Percentiles rank a stretch among this genome's conserved stretches.
phyloP scores from a whole-genome alignment of 1,284 basidiomycete genomes.

The Serendipita sp. region DNA sequence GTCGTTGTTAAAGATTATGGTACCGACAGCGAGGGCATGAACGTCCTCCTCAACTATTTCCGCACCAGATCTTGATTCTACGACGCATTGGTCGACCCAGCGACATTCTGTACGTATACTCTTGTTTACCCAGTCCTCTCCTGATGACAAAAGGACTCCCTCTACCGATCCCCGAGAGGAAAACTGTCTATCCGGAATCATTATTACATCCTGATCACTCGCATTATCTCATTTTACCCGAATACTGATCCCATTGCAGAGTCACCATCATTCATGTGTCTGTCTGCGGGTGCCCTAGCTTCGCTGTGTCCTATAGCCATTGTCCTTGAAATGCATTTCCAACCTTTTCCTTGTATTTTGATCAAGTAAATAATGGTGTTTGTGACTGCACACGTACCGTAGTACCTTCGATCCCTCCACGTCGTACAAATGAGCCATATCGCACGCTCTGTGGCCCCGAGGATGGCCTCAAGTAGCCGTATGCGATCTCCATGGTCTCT shows the following conservation, averaged over 20 bases:
- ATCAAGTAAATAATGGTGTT: no score
- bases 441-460: no score
- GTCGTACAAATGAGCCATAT: no score
- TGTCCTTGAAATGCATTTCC: not conserved
- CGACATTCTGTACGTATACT: not conserved
- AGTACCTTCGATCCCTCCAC: no score
- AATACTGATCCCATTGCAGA: no score
- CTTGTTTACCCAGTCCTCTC: constrained; percentile 3
- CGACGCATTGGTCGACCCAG: not conserved
- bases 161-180: constrained; percentile 62
- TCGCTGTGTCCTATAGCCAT: not conserved
- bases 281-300: not conserved
- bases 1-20: constrained; percentile 99
- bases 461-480: no score
- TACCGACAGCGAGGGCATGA: constrained; percentile 87
- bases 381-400: no score
- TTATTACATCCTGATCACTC: constrained; percentile 51
- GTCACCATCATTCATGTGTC: not conserved
- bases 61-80: constrained; percentile 7
- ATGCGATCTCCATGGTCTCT: no score
- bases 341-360: not conserved
- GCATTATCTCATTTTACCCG: not conserved
- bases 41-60: constrained; percentile 95
- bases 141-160: constrained; percentile 81
- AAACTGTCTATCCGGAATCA: constrained; percentile 73